phyloP scores from a whole-genome alignment of 2,329 filamentous ascomycete genomes.

The Colletotrichum salicis region DNA sequence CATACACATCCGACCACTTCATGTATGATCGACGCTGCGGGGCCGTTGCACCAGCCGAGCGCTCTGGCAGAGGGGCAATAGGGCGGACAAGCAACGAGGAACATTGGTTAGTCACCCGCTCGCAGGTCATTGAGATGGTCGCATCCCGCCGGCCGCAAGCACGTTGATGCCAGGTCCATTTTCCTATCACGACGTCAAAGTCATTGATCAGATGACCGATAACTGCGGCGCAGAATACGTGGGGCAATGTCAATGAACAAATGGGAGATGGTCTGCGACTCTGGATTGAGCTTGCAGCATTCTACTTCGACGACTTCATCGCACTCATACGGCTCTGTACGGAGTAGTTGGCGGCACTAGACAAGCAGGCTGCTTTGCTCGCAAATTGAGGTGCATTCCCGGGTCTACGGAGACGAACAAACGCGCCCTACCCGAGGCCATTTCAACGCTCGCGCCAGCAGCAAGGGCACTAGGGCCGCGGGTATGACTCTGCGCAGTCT shows the following conservation, averaged over 20 bases:
- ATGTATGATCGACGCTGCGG: constrained; percentile 31
- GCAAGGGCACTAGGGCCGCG: background rate
- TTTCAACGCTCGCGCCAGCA: background rate
- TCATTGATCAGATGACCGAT: background rate
- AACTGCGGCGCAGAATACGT: background rate
- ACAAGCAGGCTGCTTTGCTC: background rate
- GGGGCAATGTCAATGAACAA: background rate
- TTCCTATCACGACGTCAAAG: background rate
- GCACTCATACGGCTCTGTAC: background rate
- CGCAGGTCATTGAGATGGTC: background rate
- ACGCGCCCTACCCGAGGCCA: background rate
- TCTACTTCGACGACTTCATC: background rate
- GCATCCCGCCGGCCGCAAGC: background rate
- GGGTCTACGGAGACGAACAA: background rate
- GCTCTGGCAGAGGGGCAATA: background rate
- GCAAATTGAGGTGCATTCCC: background rate
- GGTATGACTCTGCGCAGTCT: background rate
- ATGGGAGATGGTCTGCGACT: too few species aligned
- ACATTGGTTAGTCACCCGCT: background rate
- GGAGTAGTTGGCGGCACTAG: background rate
- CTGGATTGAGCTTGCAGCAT: background rate
- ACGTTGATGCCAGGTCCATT: background rate
- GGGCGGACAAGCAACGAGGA: background rate
- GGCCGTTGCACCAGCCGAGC: background rate
- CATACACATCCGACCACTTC: constrained; percentile 27